These are phyloP conservation scores for Xylaria sp. DNA, from an alignment of 2,329 filamentous ascomycete genomes.

Conservation along the genomic window DNA sequence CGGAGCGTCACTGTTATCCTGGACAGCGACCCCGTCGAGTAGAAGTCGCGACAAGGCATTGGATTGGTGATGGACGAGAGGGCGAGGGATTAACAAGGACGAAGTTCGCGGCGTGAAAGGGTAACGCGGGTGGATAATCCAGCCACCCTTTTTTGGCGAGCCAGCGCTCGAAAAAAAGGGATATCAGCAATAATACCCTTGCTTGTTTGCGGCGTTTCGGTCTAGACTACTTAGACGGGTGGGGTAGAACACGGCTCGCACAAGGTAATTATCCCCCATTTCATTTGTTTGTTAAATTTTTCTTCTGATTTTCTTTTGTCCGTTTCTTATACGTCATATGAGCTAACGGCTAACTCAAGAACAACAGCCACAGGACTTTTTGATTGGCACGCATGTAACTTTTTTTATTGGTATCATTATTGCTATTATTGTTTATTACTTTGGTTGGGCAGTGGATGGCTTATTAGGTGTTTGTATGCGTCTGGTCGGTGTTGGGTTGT, in stretches of 20 bases:
- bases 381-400: neutral
- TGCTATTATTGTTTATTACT: neutral
- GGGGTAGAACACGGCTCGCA: conserved; percentile 11
- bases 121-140: neutral
- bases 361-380: conserved; percentile 3
- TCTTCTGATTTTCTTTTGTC: neutral
- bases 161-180: neutral
- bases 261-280: conserved; percentile 3
- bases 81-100: neutral
- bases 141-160: neutral
- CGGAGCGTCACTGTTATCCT: neutral
- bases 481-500: neutral
- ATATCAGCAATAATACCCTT: neutral
- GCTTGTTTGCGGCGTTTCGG: conserved; percentile 24
- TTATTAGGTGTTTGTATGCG: neutral
- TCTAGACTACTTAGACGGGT: conserved; percentile 16
- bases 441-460: neutral
- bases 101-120: neutral
- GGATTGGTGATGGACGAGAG: neutral
- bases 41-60: neutral
- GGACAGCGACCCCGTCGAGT: neutral
- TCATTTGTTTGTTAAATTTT: neutral
- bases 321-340: neutral
- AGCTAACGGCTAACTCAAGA: neutral
- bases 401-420: neutral